phyloP scores from a whole-genome alignment of 116 monocot species.

The Posidonia oceanica region DNA sequence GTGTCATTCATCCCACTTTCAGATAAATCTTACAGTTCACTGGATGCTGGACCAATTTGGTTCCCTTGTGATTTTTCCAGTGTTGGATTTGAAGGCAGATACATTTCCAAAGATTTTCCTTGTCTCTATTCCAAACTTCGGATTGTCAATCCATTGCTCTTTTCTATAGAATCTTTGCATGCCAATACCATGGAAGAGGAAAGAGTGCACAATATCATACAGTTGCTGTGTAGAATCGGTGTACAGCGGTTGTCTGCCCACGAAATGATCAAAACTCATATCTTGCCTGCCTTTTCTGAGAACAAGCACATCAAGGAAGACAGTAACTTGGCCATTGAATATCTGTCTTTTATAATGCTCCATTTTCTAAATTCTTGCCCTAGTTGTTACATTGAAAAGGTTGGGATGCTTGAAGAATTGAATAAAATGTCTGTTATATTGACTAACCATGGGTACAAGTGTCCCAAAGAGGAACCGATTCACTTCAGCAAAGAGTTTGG shows the following conservation, averaged over 20 bases:
- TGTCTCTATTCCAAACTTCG: slow-evolving; percentile 52
- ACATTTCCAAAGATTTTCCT: slow-evolving; percentile 42
- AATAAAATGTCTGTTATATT: slow-evolving; percentile 36
- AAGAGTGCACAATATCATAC: slow-evolving; percentile 21
- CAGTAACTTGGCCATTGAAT: slow-evolving; percentile 54
- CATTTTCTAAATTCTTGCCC: slow-evolving; percentile 67
- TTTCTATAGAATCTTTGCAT: slow-evolving; percentile 20
- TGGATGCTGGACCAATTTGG: slow-evolving; percentile 79
- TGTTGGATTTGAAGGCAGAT: slow-evolving; percentile 32
- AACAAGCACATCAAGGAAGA: slow-evolving; percentile 13
- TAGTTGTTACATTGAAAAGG: slow-evolving; percentile 51
- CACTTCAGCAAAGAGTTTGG: slow-evolving; percentile 82
- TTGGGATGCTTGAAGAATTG: slow-evolving; percentile 41
- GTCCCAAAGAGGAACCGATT: slow-evolving; percentile 44
- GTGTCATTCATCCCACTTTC: slow-evolving; percentile 80
- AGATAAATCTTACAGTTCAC: slow-evolving; percentile 66
- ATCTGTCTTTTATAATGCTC: slow-evolving; percentile 71
- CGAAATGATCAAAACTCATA: slow-evolving; percentile 68
- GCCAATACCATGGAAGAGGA: slow-evolving; percentile 17
- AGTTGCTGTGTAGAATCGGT: slow-evolving; percentile 66
- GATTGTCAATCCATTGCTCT: slow-evolving; percentile 42
- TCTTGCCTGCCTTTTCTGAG: slow-evolving; percentile 41
- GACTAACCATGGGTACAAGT: slow-evolving; percentile 67
- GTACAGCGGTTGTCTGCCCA: slow-evolving; percentile 71
- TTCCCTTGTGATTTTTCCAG: slow-evolving; percentile 52